A percentile compares a stretch with the other conserved stretches of the same genome.
Conservation (phyloP, 2,329 filamentous ascomycete species). For the Setomelanomma holmii region DNA sequence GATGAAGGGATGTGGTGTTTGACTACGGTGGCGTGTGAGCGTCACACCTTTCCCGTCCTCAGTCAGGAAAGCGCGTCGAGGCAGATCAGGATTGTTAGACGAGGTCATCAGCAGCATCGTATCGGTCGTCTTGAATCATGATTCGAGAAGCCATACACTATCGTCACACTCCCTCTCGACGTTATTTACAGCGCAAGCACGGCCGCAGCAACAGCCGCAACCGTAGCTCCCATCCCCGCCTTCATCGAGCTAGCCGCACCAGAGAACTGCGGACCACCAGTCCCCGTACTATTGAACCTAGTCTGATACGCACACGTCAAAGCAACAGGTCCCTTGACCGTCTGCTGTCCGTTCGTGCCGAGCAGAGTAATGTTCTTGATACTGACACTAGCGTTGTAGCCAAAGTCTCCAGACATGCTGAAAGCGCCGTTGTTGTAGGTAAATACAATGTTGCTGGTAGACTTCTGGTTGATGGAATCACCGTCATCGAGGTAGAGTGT, state of each 20-base stretch:
- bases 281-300: conserved; percentile 12
- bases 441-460: conserved; percentile 66
- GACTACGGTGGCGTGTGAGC: no score
- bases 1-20: no score
- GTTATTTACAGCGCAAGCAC: conserved; percentile 4
- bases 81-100: no score
- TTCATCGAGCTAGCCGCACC: conserved; percentile 4
- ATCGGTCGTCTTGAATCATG: not conserved
- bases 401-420: conserved; percentile 62
- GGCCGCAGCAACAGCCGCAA: conserved; percentile 5
- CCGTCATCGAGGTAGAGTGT: conserved; percentile 80
- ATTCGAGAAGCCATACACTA: not conserved
- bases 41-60: no score
- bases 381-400: conserved; percentile 48
- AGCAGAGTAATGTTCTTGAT: conserved; percentile 39
- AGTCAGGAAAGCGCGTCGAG: no score
- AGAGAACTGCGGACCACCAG: conserved; percentile 13
- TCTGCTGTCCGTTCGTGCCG: conserved; percentile 51
- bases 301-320: conserved; percentile 23
- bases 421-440: conserved; percentile 64
- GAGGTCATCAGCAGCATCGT: not conserved
- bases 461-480: conserved; percentile 66
- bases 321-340: conserved; percentile 59
- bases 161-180: not conserved
- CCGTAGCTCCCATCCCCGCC: conserved; percentile 7